Evolutionary conservation across 2,329 filamentous ascomycete species (phyloP), one percentile per base, ranked within the genome.

Genomic region (Blastomyces percursus): DNA sequence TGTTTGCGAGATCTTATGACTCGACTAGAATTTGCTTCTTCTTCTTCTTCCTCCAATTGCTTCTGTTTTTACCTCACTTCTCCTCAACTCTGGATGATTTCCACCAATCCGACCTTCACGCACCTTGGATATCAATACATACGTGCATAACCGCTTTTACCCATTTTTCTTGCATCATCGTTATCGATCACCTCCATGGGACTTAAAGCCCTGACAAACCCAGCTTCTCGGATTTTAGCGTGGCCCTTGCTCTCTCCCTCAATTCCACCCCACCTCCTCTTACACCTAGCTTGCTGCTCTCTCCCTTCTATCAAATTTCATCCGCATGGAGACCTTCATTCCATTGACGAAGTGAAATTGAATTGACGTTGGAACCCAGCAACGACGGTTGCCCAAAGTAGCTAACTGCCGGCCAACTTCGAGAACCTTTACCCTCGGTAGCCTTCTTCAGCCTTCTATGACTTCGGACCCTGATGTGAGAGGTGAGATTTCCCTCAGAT

Each of bases 401-500:
- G 6, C 35, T 38, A 38, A 38, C n/a, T 60, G 21, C 46, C 16
- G 16, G 19, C 14, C 21, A 19, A 35, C 40, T 16, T 52, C 58
- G 11, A 38, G 14, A n/a, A 19, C 44, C 21, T 40, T 3, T 6
- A 9, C 19, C n/a, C 30, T n/a, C 27, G 27, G 44, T 44, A 60
- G 7, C 30, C 9, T 21, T 19, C 19, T 38, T 55, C 52, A 38
- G 52, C 32, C 44, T 35, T 48, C 24, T 60, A 27, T 42, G 27
- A 30, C 58, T 8, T 51, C 1, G 50, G 58, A 51, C 58, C 46
- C 19, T 35, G 27, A 21, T 60, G 58, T 60, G 24, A 60, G 58
- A 60, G 58, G 57, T 59, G 57, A 59, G 57, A 60, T 21, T 44
- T 59, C 27, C 44, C 58, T 60, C 42, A 60, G 42, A 51, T 35